A percentile compares a stretch with the other conserved stretches of the same genome.
phyloP scores from a whole-genome alignment of 2,329 filamentous ascomycete genomes.

The Emergomyces pasteurianus region DNA sequence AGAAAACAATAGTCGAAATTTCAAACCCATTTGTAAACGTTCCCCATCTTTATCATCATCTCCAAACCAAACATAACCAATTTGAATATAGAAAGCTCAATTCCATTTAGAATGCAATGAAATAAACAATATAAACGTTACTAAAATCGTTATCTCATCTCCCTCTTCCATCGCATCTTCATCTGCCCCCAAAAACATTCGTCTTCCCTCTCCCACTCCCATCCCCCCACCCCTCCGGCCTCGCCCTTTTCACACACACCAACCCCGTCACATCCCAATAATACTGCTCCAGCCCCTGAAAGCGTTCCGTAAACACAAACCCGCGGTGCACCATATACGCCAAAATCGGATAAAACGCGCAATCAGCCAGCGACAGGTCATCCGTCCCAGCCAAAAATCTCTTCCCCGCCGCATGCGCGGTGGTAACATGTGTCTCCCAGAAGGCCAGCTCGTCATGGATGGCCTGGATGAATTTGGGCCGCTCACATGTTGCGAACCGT shows the following conservation, averaged over 20 bases:
- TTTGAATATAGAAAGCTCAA: too few species aligned
- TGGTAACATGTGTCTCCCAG: background rate
- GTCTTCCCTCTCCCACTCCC: background rate
- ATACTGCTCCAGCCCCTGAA: background rate
- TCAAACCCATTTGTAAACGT: too few species aligned
- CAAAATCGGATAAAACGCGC: constrained; percentile 1
- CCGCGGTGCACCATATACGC: constrained; percentile 3
- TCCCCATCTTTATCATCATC: background rate
- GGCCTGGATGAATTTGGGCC: background rate
- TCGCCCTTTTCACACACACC: background rate
- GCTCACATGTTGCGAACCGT: background rate
- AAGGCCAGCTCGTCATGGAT: background rate
- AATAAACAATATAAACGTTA: background rate
- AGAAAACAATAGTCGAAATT: too few species aligned
- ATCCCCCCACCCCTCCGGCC: constrained; percentile 1
- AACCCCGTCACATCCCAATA: background rate
- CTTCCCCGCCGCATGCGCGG: background rate
- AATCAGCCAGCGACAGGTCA: background rate
- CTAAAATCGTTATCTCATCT: too few species aligned
- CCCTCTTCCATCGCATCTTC: background rate
- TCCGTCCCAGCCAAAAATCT: background rate
- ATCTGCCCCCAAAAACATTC: background rate
- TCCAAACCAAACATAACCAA: too few species aligned
- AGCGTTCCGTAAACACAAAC: background rate
- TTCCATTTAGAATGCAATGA: too few species aligned